A percentile compares a stretch with the other conserved stretches of the same genome.
Conservation (phyloP, 805 yeast genomes). For the Starmerella bacillaris region DNA sequence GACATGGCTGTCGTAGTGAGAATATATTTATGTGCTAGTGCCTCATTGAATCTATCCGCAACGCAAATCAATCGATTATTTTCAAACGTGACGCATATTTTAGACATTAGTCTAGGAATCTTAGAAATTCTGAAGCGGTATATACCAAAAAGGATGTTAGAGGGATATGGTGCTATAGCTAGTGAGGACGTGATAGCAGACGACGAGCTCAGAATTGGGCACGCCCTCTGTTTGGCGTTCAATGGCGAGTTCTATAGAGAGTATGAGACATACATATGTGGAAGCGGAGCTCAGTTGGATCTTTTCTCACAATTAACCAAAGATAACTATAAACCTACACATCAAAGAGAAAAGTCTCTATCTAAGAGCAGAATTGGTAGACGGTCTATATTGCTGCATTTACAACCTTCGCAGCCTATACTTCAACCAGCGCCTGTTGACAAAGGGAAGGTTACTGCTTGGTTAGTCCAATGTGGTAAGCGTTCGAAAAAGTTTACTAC, state of each 20-base stretch:
- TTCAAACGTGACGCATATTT: conserved; percentile 22
- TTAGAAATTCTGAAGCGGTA: conserved; percentile 18
- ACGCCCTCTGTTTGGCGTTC: conserved; percentile 18
- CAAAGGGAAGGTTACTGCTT: conserved; percentile 6
- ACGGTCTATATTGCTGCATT: too few species aligned
- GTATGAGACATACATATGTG: conserved; percentile 22
- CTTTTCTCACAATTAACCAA: conserved; percentile 14
- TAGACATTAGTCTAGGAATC: conserved; percentile 20
- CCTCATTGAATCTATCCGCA: conserved; percentile 17
- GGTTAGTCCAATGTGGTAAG: conserved; percentile 23
- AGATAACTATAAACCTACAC: too few species aligned
- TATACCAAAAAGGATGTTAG: conserved; percentile 20
- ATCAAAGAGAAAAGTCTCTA: too few species aligned
- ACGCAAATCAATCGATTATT: conserved; percentile 19
- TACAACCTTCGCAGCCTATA: not conserved
- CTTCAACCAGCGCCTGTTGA: not conserved
- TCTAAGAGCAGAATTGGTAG: too few species aligned
- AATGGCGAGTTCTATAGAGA: conserved; percentile 20
- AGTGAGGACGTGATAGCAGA: conserved; percentile 12
- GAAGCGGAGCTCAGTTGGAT: conserved; percentile 19
- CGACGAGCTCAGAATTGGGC: conserved; percentile 20
- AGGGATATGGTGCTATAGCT: conserved; percentile 12
- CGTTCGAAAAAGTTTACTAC: conserved; percentile 20
- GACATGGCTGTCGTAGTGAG: conserved; percentile 25
- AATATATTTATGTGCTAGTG: conserved; percentile 19